These are phyloP conservation scores for Neltuma alba DNA, from an alignment of 306 rosid species.

Conservation along the genomic window DNA sequence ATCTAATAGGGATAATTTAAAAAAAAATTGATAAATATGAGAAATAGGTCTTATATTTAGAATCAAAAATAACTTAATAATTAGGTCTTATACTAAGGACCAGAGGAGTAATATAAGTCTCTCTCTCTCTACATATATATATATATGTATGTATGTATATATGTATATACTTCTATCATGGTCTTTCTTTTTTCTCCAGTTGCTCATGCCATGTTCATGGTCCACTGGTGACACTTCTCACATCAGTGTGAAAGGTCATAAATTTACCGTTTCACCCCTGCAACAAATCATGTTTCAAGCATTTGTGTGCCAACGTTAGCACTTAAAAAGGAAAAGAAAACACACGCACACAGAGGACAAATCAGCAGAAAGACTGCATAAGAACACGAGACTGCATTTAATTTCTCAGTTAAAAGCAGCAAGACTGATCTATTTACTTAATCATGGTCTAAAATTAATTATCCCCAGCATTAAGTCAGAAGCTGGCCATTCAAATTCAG, in stretches of 20 bases:
- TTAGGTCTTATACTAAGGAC: too few species aligned
- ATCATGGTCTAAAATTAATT: neutral
- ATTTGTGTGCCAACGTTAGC: neutral
- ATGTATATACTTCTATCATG: neutral
- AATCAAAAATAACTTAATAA: too few species aligned
- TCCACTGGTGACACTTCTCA: conserved; percentile 8
- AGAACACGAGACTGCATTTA: too few species aligned
- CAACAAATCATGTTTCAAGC: neutral
- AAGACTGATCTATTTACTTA: neutral
- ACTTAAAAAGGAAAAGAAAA: neutral
- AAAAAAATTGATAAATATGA: too few species aligned
- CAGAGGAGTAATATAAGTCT: neutral
- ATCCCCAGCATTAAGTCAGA: neutral
- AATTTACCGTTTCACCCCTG: neutral
- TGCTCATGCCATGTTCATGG: conserved; percentile 23
- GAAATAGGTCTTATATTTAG: too few species aligned
- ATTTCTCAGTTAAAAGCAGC: too few species aligned
- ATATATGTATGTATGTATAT: neutral
- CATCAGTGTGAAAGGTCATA: neutral
- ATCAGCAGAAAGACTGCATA: neutral
- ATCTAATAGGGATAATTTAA: too few species aligned
- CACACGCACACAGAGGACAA: neutral
- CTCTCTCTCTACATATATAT: too few species aligned
- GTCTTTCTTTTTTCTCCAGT: neutral
- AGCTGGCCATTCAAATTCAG: neutral